Evolutionary conservation across 192 early-diverging fungal species (phyloP), one percentile per base, ranked within the genome.

Genomic region (Linnemannia zychae): DNA sequence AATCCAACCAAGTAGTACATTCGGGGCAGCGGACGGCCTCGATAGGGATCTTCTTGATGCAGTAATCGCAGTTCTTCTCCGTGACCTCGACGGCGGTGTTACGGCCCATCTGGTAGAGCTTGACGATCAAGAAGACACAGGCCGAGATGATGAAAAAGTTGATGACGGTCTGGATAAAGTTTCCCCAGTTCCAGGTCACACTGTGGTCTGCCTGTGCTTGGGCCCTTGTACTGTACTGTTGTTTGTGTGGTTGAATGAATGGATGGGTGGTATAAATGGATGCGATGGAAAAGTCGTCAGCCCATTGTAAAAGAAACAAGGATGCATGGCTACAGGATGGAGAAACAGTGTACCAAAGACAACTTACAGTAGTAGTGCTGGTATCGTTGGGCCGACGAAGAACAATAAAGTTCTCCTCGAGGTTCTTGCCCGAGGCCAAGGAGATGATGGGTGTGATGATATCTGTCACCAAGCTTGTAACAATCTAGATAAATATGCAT

Each of bases 91-190:
- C 78, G 33, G 60, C 75, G 16, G 72, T 63, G 36, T 84, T 75
- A 48, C 82, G 82, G 28, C 77, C 71, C 0, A 76, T 57, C 36
- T 84, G 82, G 52, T 84, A 84, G 44, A 84, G 53, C 78, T 93
- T 93, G 17, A 94, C 89, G 28, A 95, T 88, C 40, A 93, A 63
- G 81, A 92, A 95, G 75, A 95, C 82, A 65, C 88, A 88, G 70
- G 84, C 65, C 48, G 89, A 76, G 60, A 94, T 87, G 49, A 95
- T 88, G 76, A 95, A 72, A 53, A 95, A 94, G 87, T 93, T 95
- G 88, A 95, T 86, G 76, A 92, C 68, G 57, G 84, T 82, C 57
- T 93, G 89, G 70, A 95, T 70, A 69, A 95, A 95, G 57, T 91
- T 90, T 24, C 93, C 93, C 75, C 87, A 93, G 76, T 91, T 91